phyloP scores from a whole-genome alignment of 1,139 yeast species.

The Sugiyamaella castrensis region DNA sequence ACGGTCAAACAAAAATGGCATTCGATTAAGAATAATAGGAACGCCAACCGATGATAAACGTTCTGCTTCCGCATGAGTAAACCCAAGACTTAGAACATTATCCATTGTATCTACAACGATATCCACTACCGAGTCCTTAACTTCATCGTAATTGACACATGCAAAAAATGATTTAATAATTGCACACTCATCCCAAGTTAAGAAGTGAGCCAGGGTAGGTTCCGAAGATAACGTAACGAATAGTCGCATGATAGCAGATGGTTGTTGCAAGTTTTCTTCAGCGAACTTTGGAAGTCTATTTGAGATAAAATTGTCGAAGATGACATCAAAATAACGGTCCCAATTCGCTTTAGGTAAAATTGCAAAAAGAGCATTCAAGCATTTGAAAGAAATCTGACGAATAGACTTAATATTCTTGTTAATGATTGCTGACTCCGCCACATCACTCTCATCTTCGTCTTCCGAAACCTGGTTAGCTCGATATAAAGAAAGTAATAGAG shows the following conservation, averaged over 20 bases:
- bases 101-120: conserved; percentile 57
- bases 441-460: conserved; percentile 37
- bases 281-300: conserved; percentile 70
- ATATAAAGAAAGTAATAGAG: conserved; percentile 57
- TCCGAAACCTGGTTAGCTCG: conserved; percentile 49
- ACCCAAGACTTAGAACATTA: conserved; percentile 41
- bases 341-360: conserved; percentile 41
- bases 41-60: conserved; percentile 29
- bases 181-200: conserved; percentile 47
- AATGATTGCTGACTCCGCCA: conserved; percentile 44
- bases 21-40: conserved; percentile 27
- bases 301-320: conserved; percentile 54
- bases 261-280: conserved; percentile 74
- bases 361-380: conserved; percentile 33
- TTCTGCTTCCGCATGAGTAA: conserved; percentile 36
- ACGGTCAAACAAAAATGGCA: conserved; percentile 30
- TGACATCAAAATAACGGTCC: conserved; percentile 50
- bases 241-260: conserved; percentile 72
- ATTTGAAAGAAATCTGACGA: conserved; percentile 35
- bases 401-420: conserved; percentile 30
- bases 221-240: conserved; percentile 61
- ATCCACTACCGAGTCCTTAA: conserved; percentile 65
- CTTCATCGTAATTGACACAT: conserved; percentile 51
- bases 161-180: conserved; percentile 57
- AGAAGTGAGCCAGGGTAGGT: conserved; percentile 48